These are phyloP conservation scores for Ophiostoma piceae DNA, from an alignment of 2,329 filamentous ascomycete genomes.

Conservation along the genomic window DNA sequence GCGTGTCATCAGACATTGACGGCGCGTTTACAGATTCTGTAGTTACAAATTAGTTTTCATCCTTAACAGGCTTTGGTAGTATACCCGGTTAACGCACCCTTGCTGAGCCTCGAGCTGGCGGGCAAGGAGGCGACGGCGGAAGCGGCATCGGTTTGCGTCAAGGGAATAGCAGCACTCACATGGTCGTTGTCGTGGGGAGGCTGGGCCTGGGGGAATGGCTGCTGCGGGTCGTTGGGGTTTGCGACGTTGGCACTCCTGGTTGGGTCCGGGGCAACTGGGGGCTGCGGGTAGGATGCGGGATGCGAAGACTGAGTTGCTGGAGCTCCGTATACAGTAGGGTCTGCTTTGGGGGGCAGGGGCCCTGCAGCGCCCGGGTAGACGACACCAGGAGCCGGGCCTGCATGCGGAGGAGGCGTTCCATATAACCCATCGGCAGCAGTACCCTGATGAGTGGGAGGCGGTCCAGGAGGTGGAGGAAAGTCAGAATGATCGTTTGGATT, in stretches of 20 bases:
- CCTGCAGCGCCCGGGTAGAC: neutral
- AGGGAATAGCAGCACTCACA: conserved; percentile 27
- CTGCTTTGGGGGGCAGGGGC: neutral
- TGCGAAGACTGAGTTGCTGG: neutral
- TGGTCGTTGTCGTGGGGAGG: conserved; percentile 23
- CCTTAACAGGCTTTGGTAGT: conserved; percentile 18
- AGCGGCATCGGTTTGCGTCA: conserved; percentile 14
- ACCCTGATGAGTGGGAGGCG: conserved; percentile 29
- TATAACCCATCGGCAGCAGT: conserved; percentile 18
- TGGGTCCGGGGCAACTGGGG: neutral
- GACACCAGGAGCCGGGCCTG: neutral
- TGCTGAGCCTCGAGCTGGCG: conserved; percentile 16
- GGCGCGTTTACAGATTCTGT: conserved; percentile 17
- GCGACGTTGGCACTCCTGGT: neutral
- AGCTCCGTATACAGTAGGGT: neutral
- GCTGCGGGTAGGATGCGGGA: neutral
- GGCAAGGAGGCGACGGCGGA: conserved; percentile 11
- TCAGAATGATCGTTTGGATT: conserved; percentile 41
- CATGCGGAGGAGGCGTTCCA: neutral
- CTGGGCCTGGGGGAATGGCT: neutral
- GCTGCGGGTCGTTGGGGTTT: neutral
- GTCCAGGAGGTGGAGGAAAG: conserved; percentile 39
- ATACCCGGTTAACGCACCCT: conserved; percentile 25
- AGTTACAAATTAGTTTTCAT: neutral
- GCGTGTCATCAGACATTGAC: conserved; percentile 7